Conservation (phyloP, 2,329 filamentous ascomycete genomes). For the Moelleriella libera region DNA sequence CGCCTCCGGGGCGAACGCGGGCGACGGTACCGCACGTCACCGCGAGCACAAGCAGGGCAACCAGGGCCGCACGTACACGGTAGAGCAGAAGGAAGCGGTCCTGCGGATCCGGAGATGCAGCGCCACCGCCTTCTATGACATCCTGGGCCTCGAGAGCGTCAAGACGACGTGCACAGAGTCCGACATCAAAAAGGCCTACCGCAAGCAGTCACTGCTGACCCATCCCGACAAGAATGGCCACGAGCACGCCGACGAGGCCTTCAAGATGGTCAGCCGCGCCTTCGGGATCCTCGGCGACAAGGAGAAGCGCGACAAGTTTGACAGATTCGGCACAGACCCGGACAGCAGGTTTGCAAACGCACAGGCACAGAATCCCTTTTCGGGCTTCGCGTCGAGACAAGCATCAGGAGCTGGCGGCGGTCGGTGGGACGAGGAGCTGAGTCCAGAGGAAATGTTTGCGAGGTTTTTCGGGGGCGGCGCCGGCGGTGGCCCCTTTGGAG, state of each 20-base stretch:
- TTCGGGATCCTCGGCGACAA: slow-evolving; percentile 88
- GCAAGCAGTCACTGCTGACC: slow-evolving; percentile 84
- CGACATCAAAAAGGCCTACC: slow-evolving; percentile 96
- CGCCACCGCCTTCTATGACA: slow-evolving; percentile 89
- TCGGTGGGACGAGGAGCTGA: slow-evolving; percentile 84
- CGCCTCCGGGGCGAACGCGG: slow-evolving; percentile 39
- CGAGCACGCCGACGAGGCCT: slow-evolving; percentile 88
- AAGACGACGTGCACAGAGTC: slow-evolving; percentile 54
- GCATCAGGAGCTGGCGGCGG: slow-evolving; percentile 33
- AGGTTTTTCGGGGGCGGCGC: slow-evolving; percentile 72
- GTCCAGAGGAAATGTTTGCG: slow-evolving; percentile 91
- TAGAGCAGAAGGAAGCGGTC: slow-evolving; percentile 84
- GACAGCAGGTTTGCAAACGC: slow-evolving; percentile 68
- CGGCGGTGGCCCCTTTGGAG: slow-evolving; percentile 45
- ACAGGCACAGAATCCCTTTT: slow-evolving; percentile 48
- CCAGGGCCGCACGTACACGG: slow-evolving; percentile 64
- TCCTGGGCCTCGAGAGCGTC: slow-evolving; percentile 58
- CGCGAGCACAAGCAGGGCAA: slow-evolving; percentile 66
- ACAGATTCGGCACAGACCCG: slow-evolving; percentile 82
- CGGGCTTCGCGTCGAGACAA: slow-evolving; percentile 38
- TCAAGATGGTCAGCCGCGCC: slow-evolving; percentile 92
- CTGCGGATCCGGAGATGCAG: slow-evolving; percentile 74
- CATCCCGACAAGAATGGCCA: slow-evolving; percentile 99
- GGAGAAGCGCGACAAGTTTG: slow-evolving; percentile 74
- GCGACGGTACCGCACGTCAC: slow-evolving; percentile 25